Evolutionary conservation across 441 rosid genomes (phyloP).

Genomic region (Kokia cookei): DNA sequence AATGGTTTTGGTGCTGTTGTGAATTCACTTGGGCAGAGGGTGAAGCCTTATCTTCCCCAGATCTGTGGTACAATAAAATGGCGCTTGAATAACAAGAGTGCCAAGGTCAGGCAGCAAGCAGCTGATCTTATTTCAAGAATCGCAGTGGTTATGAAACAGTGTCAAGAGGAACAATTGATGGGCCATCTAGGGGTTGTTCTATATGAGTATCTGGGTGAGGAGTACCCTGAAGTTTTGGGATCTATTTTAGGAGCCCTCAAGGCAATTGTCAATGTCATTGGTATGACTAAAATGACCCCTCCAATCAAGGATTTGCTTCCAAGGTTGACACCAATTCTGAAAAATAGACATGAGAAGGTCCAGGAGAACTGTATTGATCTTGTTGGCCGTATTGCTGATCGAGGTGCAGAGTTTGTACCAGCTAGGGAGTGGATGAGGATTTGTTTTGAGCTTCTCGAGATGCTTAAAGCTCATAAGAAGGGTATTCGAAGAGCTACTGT

Average conservation of each 20-base stretch:
- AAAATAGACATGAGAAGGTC: slow-evolving; percentile 97
- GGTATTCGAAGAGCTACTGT: slow-evolving; percentile 95
- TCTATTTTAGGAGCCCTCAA: slow-evolving; percentile 96
- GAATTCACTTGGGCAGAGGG: slow-evolving; percentile 91
- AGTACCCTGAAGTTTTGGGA: slow-evolving; percentile 95
- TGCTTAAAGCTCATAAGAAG: slow-evolving; percentile 99
- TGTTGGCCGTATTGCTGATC: slow-evolving; percentile 2
- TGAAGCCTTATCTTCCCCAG: slow-evolving; percentile 97
- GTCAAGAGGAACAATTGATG: slow-evolving; percentile 97
- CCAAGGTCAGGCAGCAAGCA: slow-evolving; percentile 96
- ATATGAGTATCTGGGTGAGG: slow-evolving; percentile 95
- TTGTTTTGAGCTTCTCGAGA: slow-evolving; percentile 95
- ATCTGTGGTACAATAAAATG: slow-evolving; percentile 99
- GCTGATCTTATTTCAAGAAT: slow-evolving; percentile 96
- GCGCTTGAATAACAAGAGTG: slow-evolving; percentile 98
- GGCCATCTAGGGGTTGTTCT: slow-evolving; percentile 97
- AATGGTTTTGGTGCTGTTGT: slow-evolving; percentile 98
- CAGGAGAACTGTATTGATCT: slow-evolving; percentile 56
- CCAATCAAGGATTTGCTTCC: slow-evolving; percentile 98
- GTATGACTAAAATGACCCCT: slow-evolving; percentile 99
- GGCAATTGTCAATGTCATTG: slow-evolving; percentile 97
- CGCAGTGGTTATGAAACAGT: slow-evolving; percentile 96
- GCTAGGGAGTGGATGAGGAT: slow-evolving; percentile 28
- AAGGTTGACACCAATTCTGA: slow-evolving; percentile 88
- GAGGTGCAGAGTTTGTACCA: slow-evolving; percentile 9